Evolutionary conservation across 768 basidiomycete genomes (phyloP).

Genomic region (Paxillus ammoniavirescens): DNA sequence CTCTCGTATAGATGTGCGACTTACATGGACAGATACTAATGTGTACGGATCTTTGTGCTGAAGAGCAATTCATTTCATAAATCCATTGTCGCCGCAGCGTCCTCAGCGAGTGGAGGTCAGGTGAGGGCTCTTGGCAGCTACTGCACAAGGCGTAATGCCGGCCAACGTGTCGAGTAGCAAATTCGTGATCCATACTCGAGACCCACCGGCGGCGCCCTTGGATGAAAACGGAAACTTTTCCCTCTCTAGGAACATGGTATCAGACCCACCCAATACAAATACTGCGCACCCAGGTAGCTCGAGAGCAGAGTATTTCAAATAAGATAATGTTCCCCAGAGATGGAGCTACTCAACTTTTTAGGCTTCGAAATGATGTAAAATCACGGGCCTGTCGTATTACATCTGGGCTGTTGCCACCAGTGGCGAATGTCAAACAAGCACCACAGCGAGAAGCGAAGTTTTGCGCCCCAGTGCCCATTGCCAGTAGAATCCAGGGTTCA

Average conservation of each 20-base stretch:
- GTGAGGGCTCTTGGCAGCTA: neutral
- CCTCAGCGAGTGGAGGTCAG: neutral
- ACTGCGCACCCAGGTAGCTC: conserved; percentile 11
- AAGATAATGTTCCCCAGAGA: conserved; percentile 6
- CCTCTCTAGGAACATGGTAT: conserved; percentile 5
- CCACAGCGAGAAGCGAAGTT: neutral
- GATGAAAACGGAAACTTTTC: conserved; percentile 6
- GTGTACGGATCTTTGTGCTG: neutral
- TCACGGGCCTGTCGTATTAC: conserved; percentile 5
- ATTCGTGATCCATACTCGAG: conserved; percentile 19
- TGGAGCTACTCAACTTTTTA: neutral
- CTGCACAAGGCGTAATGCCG: too few relatives aligned
- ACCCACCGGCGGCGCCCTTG: conserved; percentile 11
- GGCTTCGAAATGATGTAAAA: conserved; percentile 12
- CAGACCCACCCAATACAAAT: conserved; percentile 11
- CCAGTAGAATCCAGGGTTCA: neutral
- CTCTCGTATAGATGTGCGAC: conserved; percentile 16
- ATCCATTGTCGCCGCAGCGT: neutral
- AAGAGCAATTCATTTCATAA: conserved; percentile 5
- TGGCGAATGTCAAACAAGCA: neutral
- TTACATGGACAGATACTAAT: conserved; percentile 8
- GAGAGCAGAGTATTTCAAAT: conserved; percentile 19
- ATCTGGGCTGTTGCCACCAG: neutral
- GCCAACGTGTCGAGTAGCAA: conserved; percentile 16
- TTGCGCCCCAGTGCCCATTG: neutral